phyloP scores from a whole-genome alignment of 108 stramenopile species.

The Skeletonema costatum region DNA sequence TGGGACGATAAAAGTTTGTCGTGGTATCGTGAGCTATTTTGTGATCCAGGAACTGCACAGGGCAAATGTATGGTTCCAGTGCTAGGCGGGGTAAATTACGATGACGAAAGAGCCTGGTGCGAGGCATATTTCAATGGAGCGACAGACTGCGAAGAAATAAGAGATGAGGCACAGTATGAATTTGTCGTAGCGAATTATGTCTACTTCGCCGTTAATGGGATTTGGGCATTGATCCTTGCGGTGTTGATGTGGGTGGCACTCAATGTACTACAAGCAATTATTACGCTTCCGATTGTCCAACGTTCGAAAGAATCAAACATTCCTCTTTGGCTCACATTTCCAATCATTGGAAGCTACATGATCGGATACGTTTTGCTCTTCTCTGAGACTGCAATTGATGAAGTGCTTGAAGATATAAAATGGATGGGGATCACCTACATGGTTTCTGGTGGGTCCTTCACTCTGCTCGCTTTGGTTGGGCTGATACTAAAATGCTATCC shows the following conservation, averaged over 20 bases:
- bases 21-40: constrained; percentile 54
- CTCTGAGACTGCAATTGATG: constrained; percentile 43
- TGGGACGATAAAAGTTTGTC: constrained; percentile 41
- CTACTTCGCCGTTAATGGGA: constrained; percentile 43
- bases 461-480: constrained; percentile 61
- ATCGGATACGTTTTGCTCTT: constrained; percentile 58
- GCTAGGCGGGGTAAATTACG: constrained; percentile 44
- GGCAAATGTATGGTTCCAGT: constrained; percentile 66
- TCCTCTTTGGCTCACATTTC: constrained; percentile 77
- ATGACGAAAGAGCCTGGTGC: constrained; percentile 66
- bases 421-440: constrained; percentile 70
- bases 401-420: constrained; percentile 34
- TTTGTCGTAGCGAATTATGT: constrained; percentile 35
- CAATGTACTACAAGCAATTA: constrained; percentile 68
- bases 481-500: constrained; percentile 60
- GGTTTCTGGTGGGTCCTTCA: constrained; percentile 59
- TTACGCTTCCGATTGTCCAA: constrained; percentile 81
- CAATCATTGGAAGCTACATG: constrained; percentile 58
- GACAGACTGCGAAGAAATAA: constrained; percentile 58
- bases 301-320: constrained; percentile 85
- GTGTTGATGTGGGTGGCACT: constrained; percentile 59
- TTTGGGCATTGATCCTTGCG: constrained; percentile 37
- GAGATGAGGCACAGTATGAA: constrained; percentile 58
- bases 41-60: constrained; percentile 53
- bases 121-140: constrained; percentile 39